These are phyloP conservation scores for Pseudoscleropodium purum DNA, from an alignment of 225 moss, liverwort and hornwort species.

Conservation along the genomic window DNA sequence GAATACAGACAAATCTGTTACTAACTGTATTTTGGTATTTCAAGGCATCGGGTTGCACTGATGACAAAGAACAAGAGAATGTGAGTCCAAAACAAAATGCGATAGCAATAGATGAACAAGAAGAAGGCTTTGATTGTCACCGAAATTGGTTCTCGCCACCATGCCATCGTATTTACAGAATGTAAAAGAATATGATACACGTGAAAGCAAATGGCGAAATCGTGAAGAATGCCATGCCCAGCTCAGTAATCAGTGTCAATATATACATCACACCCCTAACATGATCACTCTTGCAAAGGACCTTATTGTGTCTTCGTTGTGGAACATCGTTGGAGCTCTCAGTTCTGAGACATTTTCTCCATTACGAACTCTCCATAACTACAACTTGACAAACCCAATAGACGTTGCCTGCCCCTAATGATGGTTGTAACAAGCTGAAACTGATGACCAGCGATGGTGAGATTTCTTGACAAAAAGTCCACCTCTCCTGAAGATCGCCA, in stretches of 20 bases:
- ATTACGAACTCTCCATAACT: conserved; percentile 13
- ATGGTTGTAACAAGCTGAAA: conserved; percentile 6
- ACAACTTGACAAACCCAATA: conserved; percentile 8
- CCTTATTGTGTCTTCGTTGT: conserved; percentile 21
- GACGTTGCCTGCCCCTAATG: conserved; percentile 13
- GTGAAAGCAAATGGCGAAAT: conserved; percentile 25
- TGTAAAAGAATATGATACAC: conserved; percentile 22
- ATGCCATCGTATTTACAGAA: conserved; percentile 27
- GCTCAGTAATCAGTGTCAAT: background rate
- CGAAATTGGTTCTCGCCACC: background rate
- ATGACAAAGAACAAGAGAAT: background rate
- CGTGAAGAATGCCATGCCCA: conserved; percentile 15
- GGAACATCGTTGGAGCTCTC: conserved; percentile 27
- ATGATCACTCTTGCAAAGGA: conserved; percentile 6
- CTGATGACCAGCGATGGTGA: conserved; percentile 1
- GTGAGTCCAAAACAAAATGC: background rate
- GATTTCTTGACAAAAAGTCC: background rate
- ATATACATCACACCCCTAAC: background rate
- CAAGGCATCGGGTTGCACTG: background rate
- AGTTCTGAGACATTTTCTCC: conserved; percentile 26
- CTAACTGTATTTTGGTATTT: background rate
- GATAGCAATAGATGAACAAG: background rate
- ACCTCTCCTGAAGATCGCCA: conserved; percentile 1
- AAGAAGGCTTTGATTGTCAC: background rate
- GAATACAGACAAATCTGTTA: background rate